Percentiles rank a stretch among this genome's conserved stretches.
These are phyloP conservation scores for Cystobasidium onofrii DNA, from an alignment of 768 basidiomycete genomes.

Conservation along the genomic window DNA sequence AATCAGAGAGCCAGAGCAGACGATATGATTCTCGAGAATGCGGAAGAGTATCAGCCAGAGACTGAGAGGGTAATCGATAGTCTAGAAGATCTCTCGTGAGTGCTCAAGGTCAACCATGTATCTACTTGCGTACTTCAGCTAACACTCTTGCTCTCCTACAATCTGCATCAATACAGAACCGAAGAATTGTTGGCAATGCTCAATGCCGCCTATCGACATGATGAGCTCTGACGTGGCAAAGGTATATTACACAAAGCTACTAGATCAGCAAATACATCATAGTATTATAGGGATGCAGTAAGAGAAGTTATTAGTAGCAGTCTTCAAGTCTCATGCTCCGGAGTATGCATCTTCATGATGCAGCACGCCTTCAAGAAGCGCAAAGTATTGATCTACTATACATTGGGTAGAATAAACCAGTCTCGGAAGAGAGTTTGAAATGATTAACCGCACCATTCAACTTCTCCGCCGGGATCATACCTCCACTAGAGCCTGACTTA, in stretches of 20 bases:
- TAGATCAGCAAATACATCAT: not conserved
- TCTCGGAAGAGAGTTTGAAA: no score
- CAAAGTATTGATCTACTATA: no score
- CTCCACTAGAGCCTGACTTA: no score
- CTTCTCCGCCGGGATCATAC: no score
- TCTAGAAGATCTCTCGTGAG: constrained; percentile 21
- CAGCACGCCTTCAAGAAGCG: no score
- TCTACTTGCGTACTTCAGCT: no score
- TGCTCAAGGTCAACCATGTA: not conserved
- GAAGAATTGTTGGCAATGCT: constrained; percentile 28
- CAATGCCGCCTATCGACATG: constrained; percentile 22
- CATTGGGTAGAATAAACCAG: no score
- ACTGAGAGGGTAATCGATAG: constrained; percentile 9
- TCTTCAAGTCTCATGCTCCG: not conserved
- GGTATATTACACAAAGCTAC: not conserved
- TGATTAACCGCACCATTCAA: no score
- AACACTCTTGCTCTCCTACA: no score
- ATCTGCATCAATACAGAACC: not conserved
- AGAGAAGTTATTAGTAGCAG: not conserved
- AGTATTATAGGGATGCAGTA: no score
- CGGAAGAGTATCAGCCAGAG: constrained; percentile 26
- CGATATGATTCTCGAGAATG: constrained; percentile 20
- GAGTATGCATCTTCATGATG: no score
- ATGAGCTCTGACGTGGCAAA: constrained; percentile 18
- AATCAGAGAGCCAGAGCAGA: constrained; percentile 6